A percentile compares a stretch with the other conserved stretches of the same genome.
These are phyloP conservation scores for Lycium barbarum DNA, from an alignment of 257 asterid species.

Conservation along the genomic window DNA sequence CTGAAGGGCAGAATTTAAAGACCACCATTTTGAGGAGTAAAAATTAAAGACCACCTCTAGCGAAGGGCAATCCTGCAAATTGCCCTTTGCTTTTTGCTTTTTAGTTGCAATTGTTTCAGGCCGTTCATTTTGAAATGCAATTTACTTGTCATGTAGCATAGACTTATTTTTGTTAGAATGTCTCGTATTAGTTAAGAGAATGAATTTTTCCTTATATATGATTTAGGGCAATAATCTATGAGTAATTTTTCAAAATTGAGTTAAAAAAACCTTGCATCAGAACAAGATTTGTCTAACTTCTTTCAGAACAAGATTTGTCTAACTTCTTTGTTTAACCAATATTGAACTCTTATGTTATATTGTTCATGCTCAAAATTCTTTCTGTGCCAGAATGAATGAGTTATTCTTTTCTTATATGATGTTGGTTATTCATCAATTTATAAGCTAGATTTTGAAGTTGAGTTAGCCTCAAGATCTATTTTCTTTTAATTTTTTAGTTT, in stretches of 20 bases:
- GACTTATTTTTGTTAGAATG: not conserved
- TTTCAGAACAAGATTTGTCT: not conserved
- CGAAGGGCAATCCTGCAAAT: too few relatives aligned
- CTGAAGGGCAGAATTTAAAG: too few relatives aligned
- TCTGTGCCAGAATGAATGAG: not conserved
- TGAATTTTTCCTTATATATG: not conserved
- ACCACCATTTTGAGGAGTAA: too few relatives aligned
- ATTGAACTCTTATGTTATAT: not conserved
- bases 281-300: too few relatives aligned
- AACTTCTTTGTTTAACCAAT: not conserved
- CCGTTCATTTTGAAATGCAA: not conserved
- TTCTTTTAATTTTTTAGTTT: not conserved
- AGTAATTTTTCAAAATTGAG: not conserved
- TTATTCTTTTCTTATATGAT: not conserved
- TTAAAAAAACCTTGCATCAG: too few relatives aligned
- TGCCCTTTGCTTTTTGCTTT: not conserved
- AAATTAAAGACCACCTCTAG: too few relatives aligned
- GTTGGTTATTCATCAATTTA: not conserved
- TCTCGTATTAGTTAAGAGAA: not conserved
- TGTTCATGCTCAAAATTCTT: not conserved
- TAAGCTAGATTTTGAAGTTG: not conserved
- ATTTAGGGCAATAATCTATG: not conserved
- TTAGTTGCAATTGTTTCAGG: not conserved
- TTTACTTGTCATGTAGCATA: not conserved
- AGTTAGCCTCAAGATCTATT: not conserved